A percentile compares a stretch with the other conserved stretches of the same genome.
These are phyloP conservation scores for Nannochloris sp. DNA, from an alignment of 139 green algal species.

Conservation along the genomic window DNA sequence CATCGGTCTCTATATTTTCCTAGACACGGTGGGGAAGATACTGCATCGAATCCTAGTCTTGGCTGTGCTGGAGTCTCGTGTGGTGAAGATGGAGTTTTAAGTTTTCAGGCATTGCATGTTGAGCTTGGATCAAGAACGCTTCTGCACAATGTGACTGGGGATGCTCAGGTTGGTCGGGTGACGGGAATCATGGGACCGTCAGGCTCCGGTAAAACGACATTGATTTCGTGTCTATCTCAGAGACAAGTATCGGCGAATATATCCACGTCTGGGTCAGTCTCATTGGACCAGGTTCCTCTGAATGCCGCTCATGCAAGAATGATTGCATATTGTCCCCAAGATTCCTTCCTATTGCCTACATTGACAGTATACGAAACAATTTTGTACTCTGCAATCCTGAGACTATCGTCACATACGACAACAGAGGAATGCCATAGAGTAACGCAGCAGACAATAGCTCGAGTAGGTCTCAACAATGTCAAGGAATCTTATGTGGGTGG, in stretches of 20 bases:
- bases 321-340: conserved; percentile 53
- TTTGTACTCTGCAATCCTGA: conserved; percentile 45
- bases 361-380: conserved; percentile 68
- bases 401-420: conserved; percentile 27
- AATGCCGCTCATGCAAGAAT: neutral
- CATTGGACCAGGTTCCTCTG: neutral
- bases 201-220: conserved; percentile 55
- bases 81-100: neutral
- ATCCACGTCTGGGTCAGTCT: neutral
- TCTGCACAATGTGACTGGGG: conserved; percentile 7
- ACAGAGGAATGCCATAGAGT: conserved; percentile 14
- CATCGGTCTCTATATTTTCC: neutral
- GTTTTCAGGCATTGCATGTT: neutral
- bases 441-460: conserved; percentile 24
- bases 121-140: conserved; percentile 7
- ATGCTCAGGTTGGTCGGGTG: conserved; percentile 14
- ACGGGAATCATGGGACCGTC: conserved; percentile 30
- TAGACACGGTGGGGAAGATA: neutral
- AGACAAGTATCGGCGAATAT: neutral
- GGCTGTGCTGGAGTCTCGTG: too few relatives aligned
- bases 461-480: conserved; percentile 36
- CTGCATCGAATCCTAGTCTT: too few relatives aligned
- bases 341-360: conserved; percentile 52
- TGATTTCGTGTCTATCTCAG: conserved; percentile 46
- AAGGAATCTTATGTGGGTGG: conserved; percentile 26